Evolutionary conservation across 192 early-diverging fungal genomes (phyloP).

Genomic region (Coemansia sp.): DNA sequence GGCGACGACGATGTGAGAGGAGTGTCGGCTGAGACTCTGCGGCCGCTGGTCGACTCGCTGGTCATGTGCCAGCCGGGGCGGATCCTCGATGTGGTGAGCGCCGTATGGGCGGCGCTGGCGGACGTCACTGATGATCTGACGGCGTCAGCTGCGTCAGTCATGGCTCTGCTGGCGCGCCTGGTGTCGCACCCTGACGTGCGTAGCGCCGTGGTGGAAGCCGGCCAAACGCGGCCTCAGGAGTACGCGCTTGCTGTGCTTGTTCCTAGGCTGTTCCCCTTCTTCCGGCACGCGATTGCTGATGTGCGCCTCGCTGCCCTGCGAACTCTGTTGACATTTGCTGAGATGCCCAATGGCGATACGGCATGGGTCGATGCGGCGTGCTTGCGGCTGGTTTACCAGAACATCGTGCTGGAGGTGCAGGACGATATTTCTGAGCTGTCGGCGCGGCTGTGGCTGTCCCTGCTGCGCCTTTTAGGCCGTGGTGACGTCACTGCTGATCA

Average conservation of each 20-base stretch:
- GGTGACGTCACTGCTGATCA: conserved; percentile 14
- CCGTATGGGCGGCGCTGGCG: conserved; percentile 87
- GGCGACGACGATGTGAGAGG: conserved; percentile 94
- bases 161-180: conserved; percentile 89
- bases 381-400: conserved; percentile 85
- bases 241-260: conserved; percentile 62
- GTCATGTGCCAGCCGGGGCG: conserved; percentile 67
- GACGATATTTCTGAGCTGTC: conserved; percentile 37
- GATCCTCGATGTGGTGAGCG: conserved; percentile 73
- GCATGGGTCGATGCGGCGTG: conserved; percentile 74
- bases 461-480: conserved; percentile 38
- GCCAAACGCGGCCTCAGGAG: conserved; percentile 6
- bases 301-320: conserved; percentile 85
- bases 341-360: conserved; percentile 52
- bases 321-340: conserved; percentile 72
- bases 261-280: conserved; percentile 92
- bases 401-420: conserved; percentile 87
- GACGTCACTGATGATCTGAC: conserved; percentile 92
- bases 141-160: conserved; percentile 85
- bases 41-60: conserved; percentile 83
- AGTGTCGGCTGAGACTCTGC: conserved; percentile 85
- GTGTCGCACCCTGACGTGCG: conserved; percentile 57
- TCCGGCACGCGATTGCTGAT: conserved; percentile 85
- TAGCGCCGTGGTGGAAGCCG: conserved; percentile 19
- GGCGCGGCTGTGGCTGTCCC: conserved; percentile 65